These are phyloP conservation scores for Zangia roseola DNA, from an alignment of 768 basidiomycete species.

Conservation along the genomic window DNA sequence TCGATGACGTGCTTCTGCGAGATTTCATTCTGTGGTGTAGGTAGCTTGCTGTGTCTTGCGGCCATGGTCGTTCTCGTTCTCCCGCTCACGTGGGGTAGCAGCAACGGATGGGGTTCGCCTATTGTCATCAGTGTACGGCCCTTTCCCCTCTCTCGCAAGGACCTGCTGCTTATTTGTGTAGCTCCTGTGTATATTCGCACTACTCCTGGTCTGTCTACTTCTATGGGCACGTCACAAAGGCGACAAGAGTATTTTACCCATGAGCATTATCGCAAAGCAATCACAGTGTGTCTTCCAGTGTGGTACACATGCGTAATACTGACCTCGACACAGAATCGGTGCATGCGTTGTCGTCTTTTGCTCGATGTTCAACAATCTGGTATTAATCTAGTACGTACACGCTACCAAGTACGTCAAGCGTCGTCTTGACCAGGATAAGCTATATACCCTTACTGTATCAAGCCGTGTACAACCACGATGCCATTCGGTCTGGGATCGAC, in stretches of 20 bases:
- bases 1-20: not conserved
- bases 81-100: conserved; percentile 11
- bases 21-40: conserved; percentile 2
- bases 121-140: conserved; percentile 6
- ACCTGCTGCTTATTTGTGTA: not conserved
- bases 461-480: conserved; percentile 16
- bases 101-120: conserved; percentile 7
- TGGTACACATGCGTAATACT: not conserved
- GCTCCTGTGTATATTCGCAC: conserved; percentile 9
- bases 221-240: conserved; percentile 12
- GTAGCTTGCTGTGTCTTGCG: conserved; percentile 13
- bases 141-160: not conserved
- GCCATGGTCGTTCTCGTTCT: conserved; percentile 10
- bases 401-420: not conserved
- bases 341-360: conserved; percentile 10
- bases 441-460: conserved; percentile 22
- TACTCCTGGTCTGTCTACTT: conserved; percentile 3
- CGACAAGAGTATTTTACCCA: conserved; percentile 7
- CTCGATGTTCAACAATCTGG: conserved; percentile 13
- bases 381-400: conserved; percentile 5
- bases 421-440: conserved; percentile 1
- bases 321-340: conserved; percentile 1
- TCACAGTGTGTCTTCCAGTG: conserved; percentile 6
- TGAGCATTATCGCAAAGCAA: conserved; percentile 4
- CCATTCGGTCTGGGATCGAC: conserved; percentile 21